These are phyloP conservation scores for Cryptococcus deneoformans DNA, from an alignment of 1,284 basidiomycete species.

Conservation along the genomic window DNA sequence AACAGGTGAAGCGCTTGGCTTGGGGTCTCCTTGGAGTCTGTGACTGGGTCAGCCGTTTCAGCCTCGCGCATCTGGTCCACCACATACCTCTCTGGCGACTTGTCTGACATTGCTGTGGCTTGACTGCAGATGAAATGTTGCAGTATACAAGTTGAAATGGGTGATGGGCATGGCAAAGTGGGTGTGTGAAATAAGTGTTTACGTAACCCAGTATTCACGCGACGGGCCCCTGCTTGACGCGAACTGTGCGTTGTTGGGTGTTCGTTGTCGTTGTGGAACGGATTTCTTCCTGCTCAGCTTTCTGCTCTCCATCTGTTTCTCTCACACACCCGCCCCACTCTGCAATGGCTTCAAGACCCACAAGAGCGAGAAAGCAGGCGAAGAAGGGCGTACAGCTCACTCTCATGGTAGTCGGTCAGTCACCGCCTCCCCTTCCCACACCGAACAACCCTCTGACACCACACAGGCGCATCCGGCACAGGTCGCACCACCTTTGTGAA, in stretches of 20 bases:
- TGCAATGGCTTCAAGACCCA: constrained; percentile 60
- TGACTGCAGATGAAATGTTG: background rate
- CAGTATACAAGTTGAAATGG: background rate
- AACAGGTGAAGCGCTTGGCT: background rate
- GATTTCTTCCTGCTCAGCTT: background rate
- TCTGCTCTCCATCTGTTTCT: background rate
- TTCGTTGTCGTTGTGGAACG: background rate
- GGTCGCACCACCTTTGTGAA: constrained; percentile 98
- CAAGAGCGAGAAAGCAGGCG: constrained; percentile 82
- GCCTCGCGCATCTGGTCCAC: background rate
- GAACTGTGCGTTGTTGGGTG: background rate
- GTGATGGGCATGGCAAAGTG: background rate
- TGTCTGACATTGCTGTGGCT: background rate
- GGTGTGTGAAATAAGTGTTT: background rate
- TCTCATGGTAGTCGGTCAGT: constrained; percentile 84
- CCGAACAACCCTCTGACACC: background rate
- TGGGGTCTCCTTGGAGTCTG: background rate
- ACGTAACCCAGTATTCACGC: background rate
- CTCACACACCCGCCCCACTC: background rate
- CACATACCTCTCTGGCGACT: background rate
- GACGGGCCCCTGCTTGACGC: background rate
- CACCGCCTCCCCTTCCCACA: background rate
- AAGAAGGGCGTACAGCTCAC: constrained; percentile 98
- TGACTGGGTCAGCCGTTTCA: background rate
- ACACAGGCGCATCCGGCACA: constrained; percentile 81